These are phyloP conservation scores for Micractinium sp. DNA, from an alignment of 139 green algal genomes.

Conservation along the genomic window DNA sequence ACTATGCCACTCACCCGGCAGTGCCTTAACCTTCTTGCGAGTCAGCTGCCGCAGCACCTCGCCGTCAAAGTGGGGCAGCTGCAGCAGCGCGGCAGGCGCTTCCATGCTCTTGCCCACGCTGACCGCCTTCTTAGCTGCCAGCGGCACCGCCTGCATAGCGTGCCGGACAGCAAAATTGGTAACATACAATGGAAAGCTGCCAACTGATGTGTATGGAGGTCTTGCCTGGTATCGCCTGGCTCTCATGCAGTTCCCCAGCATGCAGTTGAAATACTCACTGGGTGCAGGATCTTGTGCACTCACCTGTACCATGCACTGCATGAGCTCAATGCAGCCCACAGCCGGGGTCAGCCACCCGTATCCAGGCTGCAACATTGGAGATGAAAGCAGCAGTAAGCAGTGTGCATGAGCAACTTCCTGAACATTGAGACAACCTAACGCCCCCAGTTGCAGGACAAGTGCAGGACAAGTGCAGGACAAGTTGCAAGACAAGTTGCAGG, in stretches of 20 bases:
- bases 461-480: no score
- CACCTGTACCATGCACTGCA: constrained; percentile 84
- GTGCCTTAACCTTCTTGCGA: constrained; percentile 58
- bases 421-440: neutral
- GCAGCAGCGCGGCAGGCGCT: constrained; percentile 60
- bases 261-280: neutral
- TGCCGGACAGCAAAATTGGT: neutral
- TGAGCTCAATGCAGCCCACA: constrained; percentile 78
- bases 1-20: constrained; percentile 57
- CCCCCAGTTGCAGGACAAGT: neutral
- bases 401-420: neutral
- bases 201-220: neutral
- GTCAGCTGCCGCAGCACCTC: constrained; percentile 73
- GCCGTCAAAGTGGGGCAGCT: constrained; percentile 80
- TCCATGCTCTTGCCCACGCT: constrained; percentile 42
- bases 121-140: constrained; percentile 18
- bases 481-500: no score
- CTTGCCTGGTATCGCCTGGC: neutral
- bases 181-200: neutral
- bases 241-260: neutral
- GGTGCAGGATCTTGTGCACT: no score
- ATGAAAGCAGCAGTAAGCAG: neutral
- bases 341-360: constrained; percentile 84
- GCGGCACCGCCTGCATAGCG: constrained; percentile 31
- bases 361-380: constrained; percentile 30